A percentile compares a stretch with the other conserved stretches of the same genome.
Evolutionary conservation across 345 rosid genomes (phyloP).

Genomic region (Clausena lansium): DNA sequence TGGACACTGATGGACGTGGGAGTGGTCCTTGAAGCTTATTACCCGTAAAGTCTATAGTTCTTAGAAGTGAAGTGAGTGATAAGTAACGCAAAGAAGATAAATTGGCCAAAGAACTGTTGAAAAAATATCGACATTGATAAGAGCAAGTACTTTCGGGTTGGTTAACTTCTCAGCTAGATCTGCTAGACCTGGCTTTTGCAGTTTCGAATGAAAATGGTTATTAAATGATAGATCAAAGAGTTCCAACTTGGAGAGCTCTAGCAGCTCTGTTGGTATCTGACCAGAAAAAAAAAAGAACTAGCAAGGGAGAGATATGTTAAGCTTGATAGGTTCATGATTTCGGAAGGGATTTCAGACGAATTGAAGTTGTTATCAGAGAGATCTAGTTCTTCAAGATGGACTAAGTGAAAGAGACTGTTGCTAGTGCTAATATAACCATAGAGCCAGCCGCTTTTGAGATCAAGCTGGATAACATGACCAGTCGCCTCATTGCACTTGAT

Average conservation of each 20-base stretch:
- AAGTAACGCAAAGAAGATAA: neutral
- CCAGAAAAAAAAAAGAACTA: neutral
- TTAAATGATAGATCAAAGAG: constrained; percentile 12
- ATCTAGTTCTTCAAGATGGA: constrained; percentile 6
- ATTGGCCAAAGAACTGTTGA: neutral
- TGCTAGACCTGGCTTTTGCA: neutral
- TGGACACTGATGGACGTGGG: neutral
- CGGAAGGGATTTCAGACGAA: neutral
- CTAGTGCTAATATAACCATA: neutral
- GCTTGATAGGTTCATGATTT: neutral
- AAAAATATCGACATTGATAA: neutral
- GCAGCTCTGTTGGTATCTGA: neutral
- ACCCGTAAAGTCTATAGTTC: neutral
- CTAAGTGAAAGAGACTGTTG: constrained; percentile 1
- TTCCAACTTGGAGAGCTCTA: neutral
- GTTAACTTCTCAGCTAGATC: constrained; percentile 3
- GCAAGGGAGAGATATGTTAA: neutral
- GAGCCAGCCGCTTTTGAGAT: neutral
- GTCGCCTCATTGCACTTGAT: neutral
- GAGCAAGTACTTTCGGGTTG: constrained; percentile 16
- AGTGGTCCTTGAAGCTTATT: constrained; percentile 7
- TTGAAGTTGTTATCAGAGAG: constrained; percentile 1
- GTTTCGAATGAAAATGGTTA: neutral
- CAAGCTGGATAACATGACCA: constrained; percentile 6
- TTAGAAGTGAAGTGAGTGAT: neutral